Evolutionary conservation across 2,329 filamentous ascomycete species (phyloP).

Genomic region (Trichoderma cornu-damae): DNA sequence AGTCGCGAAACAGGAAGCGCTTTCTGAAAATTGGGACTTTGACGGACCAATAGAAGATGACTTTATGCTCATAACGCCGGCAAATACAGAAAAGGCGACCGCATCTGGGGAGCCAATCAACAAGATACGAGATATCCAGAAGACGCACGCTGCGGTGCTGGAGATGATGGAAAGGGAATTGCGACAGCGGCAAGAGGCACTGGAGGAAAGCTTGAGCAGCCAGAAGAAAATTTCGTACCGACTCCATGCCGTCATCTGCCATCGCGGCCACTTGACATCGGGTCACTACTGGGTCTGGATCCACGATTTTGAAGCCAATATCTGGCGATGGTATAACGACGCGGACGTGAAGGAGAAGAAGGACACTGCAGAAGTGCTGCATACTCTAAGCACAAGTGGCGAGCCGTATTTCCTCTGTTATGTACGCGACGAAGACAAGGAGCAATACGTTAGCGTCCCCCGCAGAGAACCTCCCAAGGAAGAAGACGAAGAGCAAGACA

Average conservation of each 20-base stretch:
- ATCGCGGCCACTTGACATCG: conserved; percentile 65
- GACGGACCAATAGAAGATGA: conserved; percentile 37
- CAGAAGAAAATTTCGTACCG: conserved; percentile 67
- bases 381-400: conserved; percentile 59
- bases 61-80: conserved; percentile 29
- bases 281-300: conserved; percentile 99
- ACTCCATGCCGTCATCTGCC: conserved; percentile 89
- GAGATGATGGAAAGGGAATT: conserved; percentile 45
- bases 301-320: conserved; percentile 71
- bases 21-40: conserved; percentile 31
- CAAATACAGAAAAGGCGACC: neutral
- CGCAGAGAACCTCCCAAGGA: conserved; percentile 31
- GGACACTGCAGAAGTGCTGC: conserved; percentile 63
- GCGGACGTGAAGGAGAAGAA: conserved; percentile 66
- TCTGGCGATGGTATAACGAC: conserved; percentile 96
- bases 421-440: conserved; percentile 62
- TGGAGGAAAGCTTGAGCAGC: conserved; percentile 38
- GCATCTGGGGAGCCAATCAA: neutral
- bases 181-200: conserved; percentile 25
- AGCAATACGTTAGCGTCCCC: conserved; percentile 46
- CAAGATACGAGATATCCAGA: conserved; percentile 21
- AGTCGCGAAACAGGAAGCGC: neutral
- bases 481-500: conserved; percentile 12
- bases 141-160: conserved; percentile 29
- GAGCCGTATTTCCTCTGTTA: conserved; percentile 84